Conservation (phyloP, 176 grass and related monocot species). For the Zoysia pacifica region DNA sequence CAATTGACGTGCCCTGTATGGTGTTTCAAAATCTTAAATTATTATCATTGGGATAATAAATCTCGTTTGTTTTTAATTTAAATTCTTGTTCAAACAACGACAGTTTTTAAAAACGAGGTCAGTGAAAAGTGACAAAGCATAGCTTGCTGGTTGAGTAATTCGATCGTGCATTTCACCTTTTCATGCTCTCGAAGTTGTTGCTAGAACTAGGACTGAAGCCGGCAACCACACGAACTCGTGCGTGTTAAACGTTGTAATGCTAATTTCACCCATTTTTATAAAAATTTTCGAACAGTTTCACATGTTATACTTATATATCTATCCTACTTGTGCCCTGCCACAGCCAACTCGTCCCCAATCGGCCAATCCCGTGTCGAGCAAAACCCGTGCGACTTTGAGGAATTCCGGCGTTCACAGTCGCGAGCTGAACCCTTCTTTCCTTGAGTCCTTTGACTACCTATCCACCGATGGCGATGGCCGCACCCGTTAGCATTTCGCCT, state of each 20-base stretch:
- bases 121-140: background rate
- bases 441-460: slow-evolving; percentile 25
- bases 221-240: background rate
- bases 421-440: slow-evolving; percentile 27
- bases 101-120: background rate
- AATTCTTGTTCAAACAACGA: too few species aligned
- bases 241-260: slow-evolving; percentile 8
- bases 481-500: background rate
- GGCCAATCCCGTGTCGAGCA: background rate
- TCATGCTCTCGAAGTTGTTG: too few species aligned
- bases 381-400: slow-evolving; percentile 27
- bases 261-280: background rate
- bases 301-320: background rate
- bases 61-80: too few species aligned
- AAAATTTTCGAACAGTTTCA: background rate
- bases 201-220: background rate
- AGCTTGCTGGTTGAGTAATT: background rate
- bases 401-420: background rate
- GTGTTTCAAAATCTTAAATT: background rate
- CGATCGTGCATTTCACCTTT: background rate
- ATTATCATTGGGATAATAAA: too few species aligned
- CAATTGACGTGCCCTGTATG: background rate
- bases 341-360: background rate
- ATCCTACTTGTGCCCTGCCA: background rate
- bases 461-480: too few species aligned